A percentile compares a stretch with the other conserved stretches of the same genome.
Evolutionary conservation across 805 yeast species (phyloP).

Genomic region (Kodamaea lidongshanica): DNA sequence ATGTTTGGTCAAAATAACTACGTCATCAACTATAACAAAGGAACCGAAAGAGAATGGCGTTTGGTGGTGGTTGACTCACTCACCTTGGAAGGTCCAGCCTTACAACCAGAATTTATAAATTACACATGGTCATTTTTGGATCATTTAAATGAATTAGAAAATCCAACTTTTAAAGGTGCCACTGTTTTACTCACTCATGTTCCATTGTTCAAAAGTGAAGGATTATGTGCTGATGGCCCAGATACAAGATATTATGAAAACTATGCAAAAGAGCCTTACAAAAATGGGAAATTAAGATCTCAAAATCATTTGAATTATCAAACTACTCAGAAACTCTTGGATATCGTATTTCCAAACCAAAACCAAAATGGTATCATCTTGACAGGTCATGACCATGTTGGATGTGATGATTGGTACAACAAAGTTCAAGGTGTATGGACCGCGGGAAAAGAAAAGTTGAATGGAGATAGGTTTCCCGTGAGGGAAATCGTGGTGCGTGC

Average conservation of each 20-base stretch:
- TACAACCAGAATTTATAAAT: slow-evolving; percentile 61
- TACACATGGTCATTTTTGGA: slow-evolving; percentile 72
- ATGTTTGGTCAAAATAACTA: slow-evolving; percentile 83
- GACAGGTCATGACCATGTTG: slow-evolving; percentile 96
- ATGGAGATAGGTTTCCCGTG: slow-evolving; percentile 33
- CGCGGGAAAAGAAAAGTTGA: slow-evolving; percentile 40
- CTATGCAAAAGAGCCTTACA: slow-evolving; percentile 56
- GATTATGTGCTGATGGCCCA: slow-evolving; percentile 86
- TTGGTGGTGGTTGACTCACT: slow-evolving; percentile 82
- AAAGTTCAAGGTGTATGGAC: slow-evolving; percentile 46
- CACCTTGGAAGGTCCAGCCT: slow-evolving; percentile 84
- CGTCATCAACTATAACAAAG: slow-evolving; percentile 63
- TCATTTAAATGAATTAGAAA: slow-evolving; percentile 44
- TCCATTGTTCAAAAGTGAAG: slow-evolving; percentile 77
- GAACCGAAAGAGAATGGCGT: slow-evolving; percentile 71
- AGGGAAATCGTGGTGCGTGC: slow-evolving; percentile 82
- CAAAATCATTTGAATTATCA: slow-evolving; percentile 78
- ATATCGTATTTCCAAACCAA: slow-evolving; percentile 60
- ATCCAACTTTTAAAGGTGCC: slow-evolving; percentile 55
- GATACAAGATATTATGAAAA: slow-evolving; percentile 42
- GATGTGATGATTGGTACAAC: slow-evolving; percentile 72
- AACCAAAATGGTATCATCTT: slow-evolving; percentile 70
- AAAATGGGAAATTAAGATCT: slow-evolving; percentile 64
- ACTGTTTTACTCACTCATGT: slow-evolving; percentile 84
- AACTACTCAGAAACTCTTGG: slow-evolving; percentile 59